These are phyloP conservation scores for Musa acuminata DNA, from an alignment of 176 grass and related monocot species.

Conservation along the genomic window DNA sequence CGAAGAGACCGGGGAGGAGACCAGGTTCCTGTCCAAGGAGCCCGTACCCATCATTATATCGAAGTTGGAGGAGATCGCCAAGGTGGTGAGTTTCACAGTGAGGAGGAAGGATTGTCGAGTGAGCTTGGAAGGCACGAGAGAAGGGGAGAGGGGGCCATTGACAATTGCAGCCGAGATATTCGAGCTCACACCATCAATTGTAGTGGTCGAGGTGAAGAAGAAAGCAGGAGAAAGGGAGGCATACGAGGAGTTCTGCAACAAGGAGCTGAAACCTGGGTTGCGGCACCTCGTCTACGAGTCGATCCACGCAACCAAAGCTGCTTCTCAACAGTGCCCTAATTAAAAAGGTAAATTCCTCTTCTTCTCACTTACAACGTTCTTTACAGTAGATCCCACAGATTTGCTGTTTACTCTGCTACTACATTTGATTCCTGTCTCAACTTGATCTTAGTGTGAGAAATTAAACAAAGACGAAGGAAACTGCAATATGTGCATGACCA, in stretches of 20 bases:
- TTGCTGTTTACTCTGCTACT: neutral
- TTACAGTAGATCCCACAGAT: too few relatives aligned
- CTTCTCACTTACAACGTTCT: neutral
- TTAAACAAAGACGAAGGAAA: neutral
- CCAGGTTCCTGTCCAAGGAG: conserved; percentile 11
- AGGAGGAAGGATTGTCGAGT: conserved; percentile 8
- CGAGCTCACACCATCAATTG: conserved; percentile 10
- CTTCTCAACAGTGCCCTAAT: neutral
- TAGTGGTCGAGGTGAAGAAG: conserved; percentile 17
- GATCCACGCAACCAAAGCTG: neutral
- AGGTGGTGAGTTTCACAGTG: conserved; percentile 13
- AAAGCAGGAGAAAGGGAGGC: conserved; percentile 2
- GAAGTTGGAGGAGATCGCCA: conserved; percentile 13
- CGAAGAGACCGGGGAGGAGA: conserved; percentile 5
- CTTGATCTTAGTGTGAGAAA: neutral
- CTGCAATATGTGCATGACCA: neutral
- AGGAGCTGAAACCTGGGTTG: conserved; percentile 10
- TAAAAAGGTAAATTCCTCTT: neutral
- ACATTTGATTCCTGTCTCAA: neutral
- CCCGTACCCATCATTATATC: neutral
- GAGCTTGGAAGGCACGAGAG: conserved; percentile 18
- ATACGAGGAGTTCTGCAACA: conserved; percentile 19
- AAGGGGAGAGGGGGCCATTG: conserved; percentile 7
- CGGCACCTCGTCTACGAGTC: neutral
- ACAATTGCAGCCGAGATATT: conserved; percentile 19